Percentiles rank a stretch among this genome's conserved stretches.
Evolutionary conservation across 23 red algal species (phyloP).

Genomic region (Agarophyton chilense): DNA sequence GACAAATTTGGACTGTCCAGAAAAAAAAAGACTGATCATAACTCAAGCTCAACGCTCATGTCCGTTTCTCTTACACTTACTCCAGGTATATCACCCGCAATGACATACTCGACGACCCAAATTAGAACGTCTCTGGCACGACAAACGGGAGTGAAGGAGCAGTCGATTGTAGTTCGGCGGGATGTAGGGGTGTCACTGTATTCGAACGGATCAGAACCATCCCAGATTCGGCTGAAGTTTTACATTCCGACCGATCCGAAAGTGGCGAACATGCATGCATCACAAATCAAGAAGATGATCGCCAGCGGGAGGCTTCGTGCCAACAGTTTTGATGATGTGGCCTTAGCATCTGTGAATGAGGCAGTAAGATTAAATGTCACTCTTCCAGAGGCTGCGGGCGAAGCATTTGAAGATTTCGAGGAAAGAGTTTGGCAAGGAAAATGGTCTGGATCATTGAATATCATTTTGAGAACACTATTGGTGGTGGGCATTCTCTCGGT

Average conservation of each 20-base stretch:
- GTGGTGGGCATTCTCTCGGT: no score
- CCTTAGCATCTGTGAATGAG: neutral
- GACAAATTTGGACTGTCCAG: neutral
- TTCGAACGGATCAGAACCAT: conserved; percentile 1
- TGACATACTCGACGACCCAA: conserved; percentile 12
- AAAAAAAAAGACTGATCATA: no score
- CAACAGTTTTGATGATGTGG: neutral
- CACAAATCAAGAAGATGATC: neutral
- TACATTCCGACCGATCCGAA: conserved; percentile 30
- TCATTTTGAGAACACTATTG: no score
- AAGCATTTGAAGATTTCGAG: no score
- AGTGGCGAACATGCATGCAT: neutral
- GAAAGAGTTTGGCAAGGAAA: no score
- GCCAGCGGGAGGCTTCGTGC: neutral
- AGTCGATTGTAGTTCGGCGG: conserved; percentile 23
- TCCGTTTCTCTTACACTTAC: conserved; percentile 27
- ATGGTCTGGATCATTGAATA: no score
- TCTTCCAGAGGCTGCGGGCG: neutral
- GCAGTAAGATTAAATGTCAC: neutral
- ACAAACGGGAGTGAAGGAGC: neutral
- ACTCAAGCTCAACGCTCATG: neutral
- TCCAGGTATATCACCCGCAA: conserved; percentile 22
- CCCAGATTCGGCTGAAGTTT: conserved; percentile 8
- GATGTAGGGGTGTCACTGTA: neutral
- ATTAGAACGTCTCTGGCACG: conserved; percentile 6